These are phyloP conservation scores for Backusella luteola DNA, from an alignment of 192 early-diverging fungal species.

Conservation along the genomic window DNA sequence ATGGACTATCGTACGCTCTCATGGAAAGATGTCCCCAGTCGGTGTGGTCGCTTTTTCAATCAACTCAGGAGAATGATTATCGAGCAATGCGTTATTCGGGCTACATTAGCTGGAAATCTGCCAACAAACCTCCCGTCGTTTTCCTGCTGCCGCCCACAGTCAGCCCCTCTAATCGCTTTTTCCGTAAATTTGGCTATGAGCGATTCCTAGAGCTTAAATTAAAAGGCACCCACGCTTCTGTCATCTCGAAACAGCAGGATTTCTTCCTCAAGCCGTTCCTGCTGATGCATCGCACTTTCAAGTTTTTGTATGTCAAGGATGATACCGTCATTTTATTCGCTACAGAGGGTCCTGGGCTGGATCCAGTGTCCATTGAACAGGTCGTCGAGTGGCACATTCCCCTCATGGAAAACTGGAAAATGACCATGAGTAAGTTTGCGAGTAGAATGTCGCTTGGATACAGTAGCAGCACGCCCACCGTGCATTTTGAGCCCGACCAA, in stretches of 20 bases:
- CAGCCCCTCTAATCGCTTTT: constrained; percentile 28
- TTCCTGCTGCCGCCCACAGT: constrained; percentile 19
- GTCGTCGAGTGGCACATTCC: constrained; percentile 36
- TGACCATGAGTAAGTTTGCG: constrained; percentile 32
- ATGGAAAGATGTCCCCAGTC: constrained; percentile 13
- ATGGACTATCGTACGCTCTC: not conserved
- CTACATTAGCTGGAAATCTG: not conserved
- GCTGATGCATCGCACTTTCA: constrained; percentile 25
- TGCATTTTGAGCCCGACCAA: constrained; percentile 25
- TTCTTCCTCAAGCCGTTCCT: constrained; percentile 25
- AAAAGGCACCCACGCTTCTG: not conserved
- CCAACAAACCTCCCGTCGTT: not conserved
- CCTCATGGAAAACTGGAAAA: constrained; percentile 17
- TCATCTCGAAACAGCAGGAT: not conserved
- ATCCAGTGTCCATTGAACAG: constrained; percentile 10
- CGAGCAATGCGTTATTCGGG: not conserved
- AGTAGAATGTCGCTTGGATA: constrained; percentile 35
- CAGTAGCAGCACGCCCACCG: constrained; percentile 26
- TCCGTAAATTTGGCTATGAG: constrained; percentile 29
- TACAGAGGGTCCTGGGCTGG: constrained; percentile 24
- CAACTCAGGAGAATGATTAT: not conserved
- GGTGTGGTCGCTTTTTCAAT: not conserved
- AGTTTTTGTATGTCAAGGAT: constrained; percentile 35
- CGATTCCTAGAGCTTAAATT: constrained; percentile 32
- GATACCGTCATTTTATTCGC: constrained; percentile 31